Base-by-base conservation (phyloP, 306 rosid genomes). In the Citrullus colocynthis region DNA sequence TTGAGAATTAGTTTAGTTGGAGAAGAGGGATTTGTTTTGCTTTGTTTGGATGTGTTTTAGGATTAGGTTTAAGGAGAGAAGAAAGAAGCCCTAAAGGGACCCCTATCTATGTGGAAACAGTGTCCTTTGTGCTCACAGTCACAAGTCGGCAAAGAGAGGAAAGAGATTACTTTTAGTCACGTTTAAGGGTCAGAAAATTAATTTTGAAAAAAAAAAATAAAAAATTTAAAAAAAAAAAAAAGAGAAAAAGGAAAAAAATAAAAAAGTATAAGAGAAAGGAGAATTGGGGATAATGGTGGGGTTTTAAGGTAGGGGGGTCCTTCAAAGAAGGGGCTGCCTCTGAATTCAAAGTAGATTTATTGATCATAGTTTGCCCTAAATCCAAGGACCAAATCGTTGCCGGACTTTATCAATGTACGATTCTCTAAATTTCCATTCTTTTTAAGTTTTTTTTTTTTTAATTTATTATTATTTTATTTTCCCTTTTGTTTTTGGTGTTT, bases 341-440 rank as follows among this genome's bases (percentile, higher is more conserved):
- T 85, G 88, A 89, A 90, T 84, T 85, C 85, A 84, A 90, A 89
- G 88, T 80, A 87, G 85, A 66, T 76, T 76, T 56, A 85, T 84
- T 82, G 78, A 80, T 78, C 77, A 73, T 85, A 59, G 83, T 85
- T 64, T 71, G 76, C 76, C 76, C 87, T 78, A 82, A 86, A 84
- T 78, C 86, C 83, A 80, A 87, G 87, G 76, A 88, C 87, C 78
- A 82, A 84, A 85, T 80, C 80, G 79, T 82, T 85, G 84, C 77
- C 84, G 86, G 82, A 88, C 88, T 90, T 93, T 84, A 83, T 56
- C 71, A 73, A 39, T 79, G 90, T 92, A 92, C 93, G 87, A 60
- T 66, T 59, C 10, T 52, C 57, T 63, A 48, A 6, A 44, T 71
- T 71, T 71, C 75, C 55, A 70, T 83, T 83, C 86, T 82, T 84